Evolutionary conservation across 352 stramenopile species (phyloP).

Genomic region (Phytopythium sindhum): DNA sequence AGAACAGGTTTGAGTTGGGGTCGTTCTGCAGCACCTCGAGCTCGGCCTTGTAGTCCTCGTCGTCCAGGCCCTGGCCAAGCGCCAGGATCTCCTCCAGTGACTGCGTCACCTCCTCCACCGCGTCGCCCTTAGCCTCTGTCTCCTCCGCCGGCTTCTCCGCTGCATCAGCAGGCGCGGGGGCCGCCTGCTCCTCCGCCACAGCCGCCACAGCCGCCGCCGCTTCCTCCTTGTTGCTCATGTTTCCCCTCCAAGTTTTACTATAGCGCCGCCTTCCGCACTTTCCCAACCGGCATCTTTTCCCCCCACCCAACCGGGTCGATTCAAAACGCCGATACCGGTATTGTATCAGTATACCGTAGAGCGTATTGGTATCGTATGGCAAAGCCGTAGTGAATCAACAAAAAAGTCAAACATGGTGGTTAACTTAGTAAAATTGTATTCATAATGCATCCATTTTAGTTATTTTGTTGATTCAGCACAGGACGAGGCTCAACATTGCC

Average conservation of each 20-base stretch:
- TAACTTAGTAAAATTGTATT: no score
- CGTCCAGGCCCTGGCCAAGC: conserved; percentile 79
- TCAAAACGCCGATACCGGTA: neutral
- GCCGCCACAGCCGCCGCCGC: conserved; percentile 6
- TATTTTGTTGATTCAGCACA: no score
- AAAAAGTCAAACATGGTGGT: no score
- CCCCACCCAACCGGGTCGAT: conserved; percentile 2
- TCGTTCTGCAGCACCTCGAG: conserved; percentile 83
- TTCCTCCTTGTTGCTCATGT: conserved; percentile 23
- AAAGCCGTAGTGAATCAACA: no score
- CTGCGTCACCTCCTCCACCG: conserved; percentile 73
- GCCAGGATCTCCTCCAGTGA: conserved; percentile 79
- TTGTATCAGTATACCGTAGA: no score
- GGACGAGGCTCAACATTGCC: no score
- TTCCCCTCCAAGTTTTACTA: neutral
- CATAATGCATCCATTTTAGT: no score
- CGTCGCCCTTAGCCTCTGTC: conserved; percentile 11
- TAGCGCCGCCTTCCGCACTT: no score
- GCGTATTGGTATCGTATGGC: neutral
- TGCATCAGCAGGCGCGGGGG: neutral
- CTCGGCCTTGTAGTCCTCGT: conserved; percentile 86
- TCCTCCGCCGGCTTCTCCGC: neutral
- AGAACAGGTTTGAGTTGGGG: conserved; percentile 82
- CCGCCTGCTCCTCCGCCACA: conserved; percentile 16
- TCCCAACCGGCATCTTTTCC: neutral